These are phyloP conservation scores for Fusarium nelsonii DNA, from an alignment of 2,329 filamentous ascomycete genomes.

Conservation along the genomic window DNA sequence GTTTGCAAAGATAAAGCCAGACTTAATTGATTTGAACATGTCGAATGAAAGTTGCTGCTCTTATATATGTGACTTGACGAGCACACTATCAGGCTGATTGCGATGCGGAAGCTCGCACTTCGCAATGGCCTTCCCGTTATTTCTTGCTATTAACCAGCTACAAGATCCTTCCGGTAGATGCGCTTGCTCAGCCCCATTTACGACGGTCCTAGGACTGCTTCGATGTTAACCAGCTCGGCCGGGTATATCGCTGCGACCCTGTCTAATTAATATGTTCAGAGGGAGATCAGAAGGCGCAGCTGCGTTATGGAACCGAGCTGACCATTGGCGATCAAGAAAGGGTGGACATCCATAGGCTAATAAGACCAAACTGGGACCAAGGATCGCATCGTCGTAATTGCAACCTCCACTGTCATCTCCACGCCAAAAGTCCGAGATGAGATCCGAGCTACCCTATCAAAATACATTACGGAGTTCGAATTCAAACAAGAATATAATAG, in stretches of 20 bases:
- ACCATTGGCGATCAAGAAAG: background rate
- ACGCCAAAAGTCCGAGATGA: conserved; percentile 15
- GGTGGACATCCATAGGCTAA: background rate
- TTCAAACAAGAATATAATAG: background rate
- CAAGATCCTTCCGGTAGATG: background rate
- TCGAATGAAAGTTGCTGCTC: no score
- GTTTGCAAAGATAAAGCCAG: background rate
- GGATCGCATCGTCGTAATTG: background rate
- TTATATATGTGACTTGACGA: background rate
- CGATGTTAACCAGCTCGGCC: background rate
- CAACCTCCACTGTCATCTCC: background rate
- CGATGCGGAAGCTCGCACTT: background rate
- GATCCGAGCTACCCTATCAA: conserved; percentile 14
- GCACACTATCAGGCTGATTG: background rate
- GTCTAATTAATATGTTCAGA: background rate
- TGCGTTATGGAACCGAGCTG: background rate
- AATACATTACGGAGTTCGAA: background rate
- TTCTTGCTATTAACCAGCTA: background rate
- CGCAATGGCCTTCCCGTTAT: background rate
- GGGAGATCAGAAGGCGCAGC: conserved; percentile 1
- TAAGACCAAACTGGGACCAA: background rate
- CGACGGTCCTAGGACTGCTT: background rate
- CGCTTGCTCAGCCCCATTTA: background rate
- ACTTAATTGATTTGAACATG: no score
- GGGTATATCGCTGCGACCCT: background rate